Evolutionary conservation across 352 stramenopile genomes (phyloP), one percentile per base, ranked within the genome.

Genomic region (Thraustochytrium striatum): DNA sequence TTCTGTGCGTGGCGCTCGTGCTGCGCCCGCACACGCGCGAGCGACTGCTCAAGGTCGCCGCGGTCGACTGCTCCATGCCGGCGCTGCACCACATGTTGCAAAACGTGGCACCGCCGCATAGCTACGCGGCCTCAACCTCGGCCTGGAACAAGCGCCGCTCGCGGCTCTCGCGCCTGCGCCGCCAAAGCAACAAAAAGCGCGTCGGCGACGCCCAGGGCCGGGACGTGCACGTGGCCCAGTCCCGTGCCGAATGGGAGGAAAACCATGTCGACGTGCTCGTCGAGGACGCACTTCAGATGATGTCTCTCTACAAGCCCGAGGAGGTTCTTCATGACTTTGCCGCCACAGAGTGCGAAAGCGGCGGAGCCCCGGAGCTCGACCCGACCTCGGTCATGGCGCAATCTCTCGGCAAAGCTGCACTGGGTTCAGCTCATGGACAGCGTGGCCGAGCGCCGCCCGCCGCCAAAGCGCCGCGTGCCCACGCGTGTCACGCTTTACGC

Each of bases 51-150:
- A 30, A 75, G 65, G 3, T 61, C 5, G 65, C 65, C n/a, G 44
- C 16, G 5, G 39, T 61, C 28, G 65, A 75, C 50, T 75, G 44
- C 25, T 55, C 30, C 52, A 75, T 75, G 65, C 44, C 65, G 11
- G 61, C 65, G 16, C 25, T 75, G 9, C 65, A 75, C 36, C 65
- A 75, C 36, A 61, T 75, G 41, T 41, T 75, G 50, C 65, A 75
- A n/a, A 75, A 75, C 52, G 16, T 75, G 16, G 21, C 65, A 21
- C 65, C 65, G 21, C 65, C 65, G 19, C 19, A 21, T 21, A 13
- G 13, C 28, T 30, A 30, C 28, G 11, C 68, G 39, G 28, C n/a
- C 25, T 3, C 44, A 13, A 41, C 30, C 2, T n/a, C 41, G 16
- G 43, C 44, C 5, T 58, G 44, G 65, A 7, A n/a, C 8, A 41